Evolutionary conservation across 2,329 filamentous ascomycete genomes (phyloP).

Genomic region (Thielaviopsis populi): DNA sequence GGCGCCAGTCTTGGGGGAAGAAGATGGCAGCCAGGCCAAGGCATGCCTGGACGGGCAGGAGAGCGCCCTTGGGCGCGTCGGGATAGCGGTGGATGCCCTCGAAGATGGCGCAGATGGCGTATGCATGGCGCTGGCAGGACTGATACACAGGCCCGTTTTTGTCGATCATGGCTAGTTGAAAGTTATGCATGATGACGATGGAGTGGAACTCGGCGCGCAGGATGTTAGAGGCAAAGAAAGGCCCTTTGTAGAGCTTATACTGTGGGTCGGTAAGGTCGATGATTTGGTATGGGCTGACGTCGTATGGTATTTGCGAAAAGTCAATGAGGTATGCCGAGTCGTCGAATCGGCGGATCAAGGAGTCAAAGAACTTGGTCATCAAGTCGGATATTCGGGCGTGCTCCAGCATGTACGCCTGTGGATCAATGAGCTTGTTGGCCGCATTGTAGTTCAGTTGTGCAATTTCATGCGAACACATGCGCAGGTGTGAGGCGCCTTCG

Average conservation of each 20-base stretch:
- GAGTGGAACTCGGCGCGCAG: conserved; percentile 64
- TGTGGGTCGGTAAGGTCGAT: conserved; percentile 64
- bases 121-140: conserved; percentile 47
- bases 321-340: conserved; percentile 45
- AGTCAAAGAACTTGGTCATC: conserved; percentile 44
- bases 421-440: conserved; percentile 46
- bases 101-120: conserved; percentile 60
- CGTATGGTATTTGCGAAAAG: conserved; percentile 37
- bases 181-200: conserved; percentile 65
- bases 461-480: conserved; percentile 66
- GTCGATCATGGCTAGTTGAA: conserved; percentile 48
- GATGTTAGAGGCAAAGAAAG: conserved; percentile 60
- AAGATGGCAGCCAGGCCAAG: conserved; percentile 66
- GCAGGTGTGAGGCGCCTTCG: conserved; percentile 47
- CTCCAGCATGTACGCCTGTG: conserved; percentile 49
- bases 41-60: conserved; percentile 59
- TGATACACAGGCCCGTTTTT: conserved; percentile 34
- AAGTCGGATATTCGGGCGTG: conserved; percentile 37
- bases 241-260: conserved; percentile 51
- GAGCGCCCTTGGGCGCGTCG: conserved; percentile 50
- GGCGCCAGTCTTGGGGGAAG: conserved; percentile 56
- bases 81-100: conserved; percentile 64
- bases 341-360: conserved; percentile 30
- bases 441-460: conserved; percentile 59
- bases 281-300: conserved; percentile 7